phyloP scores from a whole-genome alignment of 768 basidiomycete species.

The Boletus reticuloceps region DNA sequence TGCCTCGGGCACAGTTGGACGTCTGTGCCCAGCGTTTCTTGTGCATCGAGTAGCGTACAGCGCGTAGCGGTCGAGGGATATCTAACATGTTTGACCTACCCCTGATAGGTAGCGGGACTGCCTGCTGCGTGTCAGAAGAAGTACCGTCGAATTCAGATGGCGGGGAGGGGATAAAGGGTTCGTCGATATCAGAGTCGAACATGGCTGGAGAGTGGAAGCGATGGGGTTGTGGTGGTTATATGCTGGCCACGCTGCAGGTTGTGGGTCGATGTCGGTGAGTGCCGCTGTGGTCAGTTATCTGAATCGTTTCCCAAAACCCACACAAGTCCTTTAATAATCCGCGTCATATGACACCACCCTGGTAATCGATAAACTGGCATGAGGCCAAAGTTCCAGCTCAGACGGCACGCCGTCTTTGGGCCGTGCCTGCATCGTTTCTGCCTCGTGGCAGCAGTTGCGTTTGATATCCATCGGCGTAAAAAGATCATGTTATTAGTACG shows the following conservation, averaged over 20 bases:
- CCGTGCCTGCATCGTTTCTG: conserved; percentile 25
- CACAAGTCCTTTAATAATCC: conserved; percentile 9
- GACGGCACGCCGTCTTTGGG: not conserved
- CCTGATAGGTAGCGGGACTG: conserved; percentile 14
- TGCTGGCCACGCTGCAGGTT: conserved; percentile 6
- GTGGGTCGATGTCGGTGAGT: conserved; percentile 6
- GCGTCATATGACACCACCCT: too few relatives aligned
- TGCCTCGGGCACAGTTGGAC: conserved; percentile 34
- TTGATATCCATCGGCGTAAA: not conserved
- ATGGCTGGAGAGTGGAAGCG: conserved; percentile 15
- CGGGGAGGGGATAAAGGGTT: conserved; percentile 29
- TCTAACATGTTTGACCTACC: conserved; percentile 22
- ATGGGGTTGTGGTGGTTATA: conserved; percentile 10
- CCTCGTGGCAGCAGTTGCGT: conserved; percentile 19
- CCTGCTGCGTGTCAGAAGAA: conserved; percentile 28
- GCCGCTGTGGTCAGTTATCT: not conserved
- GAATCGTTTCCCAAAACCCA: not conserved
- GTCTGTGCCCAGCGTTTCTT: conserved; percentile 33
- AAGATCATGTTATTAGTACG: conserved; percentile 17
- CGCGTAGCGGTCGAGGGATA: conserved; percentile 28
- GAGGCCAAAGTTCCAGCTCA: conserved; percentile 25
- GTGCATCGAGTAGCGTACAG: conserved; percentile 33
- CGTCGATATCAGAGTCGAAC: conserved; percentile 28
- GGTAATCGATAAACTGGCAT: conserved; percentile 1
- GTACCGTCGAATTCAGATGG: conserved; percentile 26